Evolutionary conservation across 176 grass and related monocot species (phyloP), one percentile per base, ranked within the genome.

Genomic region (Eleusine coracana): DNA sequence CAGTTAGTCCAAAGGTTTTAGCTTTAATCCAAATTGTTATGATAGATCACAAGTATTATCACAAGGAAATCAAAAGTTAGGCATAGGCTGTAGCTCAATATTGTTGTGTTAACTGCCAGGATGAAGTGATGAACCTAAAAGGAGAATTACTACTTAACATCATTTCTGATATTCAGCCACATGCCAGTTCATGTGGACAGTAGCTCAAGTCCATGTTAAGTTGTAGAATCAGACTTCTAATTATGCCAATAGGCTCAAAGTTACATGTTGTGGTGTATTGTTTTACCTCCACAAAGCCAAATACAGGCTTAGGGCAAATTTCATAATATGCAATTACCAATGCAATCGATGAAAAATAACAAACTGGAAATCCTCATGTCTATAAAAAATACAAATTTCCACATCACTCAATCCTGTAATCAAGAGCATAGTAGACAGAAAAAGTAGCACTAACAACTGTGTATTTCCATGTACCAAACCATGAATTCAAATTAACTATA

Each of bases 1-100:
- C 15, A 54, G 23, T 77, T 77, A 8, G 9, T 46, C 3, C 28
- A 45, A 78, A 10, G n/a, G 39, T 29, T 65, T 64, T 20, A 48
- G n/a, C 56, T 78, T 78, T 1, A 28, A 41, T 65, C 23, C 20
- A 65, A 28, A 65, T 48, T 78, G 41, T 65, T 44, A 49, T 78
- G 15, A 28, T 13, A 17, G 4, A 65, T 78, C 60, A 49, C 8
- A 65, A 21, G 15, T 64, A 46, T 34, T 78, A 29, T 42, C 40
- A 4, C 28, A 65, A 34, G 25, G 42, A 65, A 78, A 78, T 48
- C 15, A 48, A 62, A 71, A 25, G 21, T 45, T 7, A 51, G 28
- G 11, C 3, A 29, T 28, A 54, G 16, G 40, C 58, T 41, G 20
- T 10, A 34, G 41, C 41, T 48, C 27, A 9, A 78, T 34, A 48